Conservation (phyloP, 345 rosid species). For the Boechera stricta region DNA sequence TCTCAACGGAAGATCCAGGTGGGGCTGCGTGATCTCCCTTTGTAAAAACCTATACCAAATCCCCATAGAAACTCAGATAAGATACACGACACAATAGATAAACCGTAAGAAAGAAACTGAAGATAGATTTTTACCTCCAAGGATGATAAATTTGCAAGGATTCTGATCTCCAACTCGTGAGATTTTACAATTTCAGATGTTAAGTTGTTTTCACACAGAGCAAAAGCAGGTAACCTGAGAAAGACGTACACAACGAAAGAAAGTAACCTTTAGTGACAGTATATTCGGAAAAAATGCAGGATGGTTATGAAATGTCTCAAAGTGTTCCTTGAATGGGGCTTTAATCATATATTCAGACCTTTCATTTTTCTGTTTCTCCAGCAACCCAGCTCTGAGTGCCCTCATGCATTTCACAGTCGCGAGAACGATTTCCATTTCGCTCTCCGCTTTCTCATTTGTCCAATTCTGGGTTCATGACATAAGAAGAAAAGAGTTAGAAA, state of each 20-base stretch:
- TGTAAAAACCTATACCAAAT: conserved; percentile 59
- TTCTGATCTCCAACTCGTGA: conserved; percentile 74
- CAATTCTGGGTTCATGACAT: conserved; percentile 54
- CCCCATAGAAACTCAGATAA: conserved; percentile 5
- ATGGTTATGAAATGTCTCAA: not conserved
- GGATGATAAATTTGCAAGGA: conserved; percentile 82
- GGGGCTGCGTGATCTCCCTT: conserved; percentile 75
- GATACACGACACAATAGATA: not conserved
- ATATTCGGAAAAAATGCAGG: not conserved
- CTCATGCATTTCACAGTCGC: conserved; percentile 73
- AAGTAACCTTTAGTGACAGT: not conserved
- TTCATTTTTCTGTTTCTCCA: conserved; percentile 77
- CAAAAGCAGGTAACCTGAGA: conserved; percentile 84
- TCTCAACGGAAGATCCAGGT: conserved; percentile 74
- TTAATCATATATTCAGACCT: conserved; percentile 52
- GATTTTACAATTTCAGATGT: conserved; percentile 58
- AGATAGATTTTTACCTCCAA: conserved; percentile 55
- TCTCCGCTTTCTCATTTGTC: conserved; percentile 68
- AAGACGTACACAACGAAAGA: not conserved
- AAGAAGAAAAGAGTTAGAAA: conserved; percentile 19
- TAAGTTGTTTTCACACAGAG: conserved; percentile 67
- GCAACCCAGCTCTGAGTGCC: conserved; percentile 76
- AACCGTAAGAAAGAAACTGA: not conserved
- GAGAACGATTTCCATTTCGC: conserved; percentile 78
- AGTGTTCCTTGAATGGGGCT: not conserved